Conservation (phyloP, 2,329 filamentous ascomycete genomes). For the Sporothrix luriei region DNA sequence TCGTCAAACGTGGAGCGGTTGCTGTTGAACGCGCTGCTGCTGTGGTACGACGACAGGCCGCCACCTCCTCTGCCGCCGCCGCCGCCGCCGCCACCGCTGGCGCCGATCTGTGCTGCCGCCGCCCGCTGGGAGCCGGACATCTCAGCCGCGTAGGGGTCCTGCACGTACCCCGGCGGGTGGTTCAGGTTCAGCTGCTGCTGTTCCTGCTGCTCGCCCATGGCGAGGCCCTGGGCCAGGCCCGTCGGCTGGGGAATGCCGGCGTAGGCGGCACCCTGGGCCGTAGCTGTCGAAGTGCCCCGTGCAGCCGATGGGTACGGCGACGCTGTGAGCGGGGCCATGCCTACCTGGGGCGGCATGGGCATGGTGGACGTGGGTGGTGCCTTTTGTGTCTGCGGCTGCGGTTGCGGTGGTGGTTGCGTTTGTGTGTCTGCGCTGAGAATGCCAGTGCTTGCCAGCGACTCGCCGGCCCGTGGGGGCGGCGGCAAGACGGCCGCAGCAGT, state of each 20-base stretch:
- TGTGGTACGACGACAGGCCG: background rate
- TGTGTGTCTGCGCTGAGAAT: background rate
- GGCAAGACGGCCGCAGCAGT: slow-evolving; percentile 35
- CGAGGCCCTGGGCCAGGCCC: slow-evolving; percentile 32
- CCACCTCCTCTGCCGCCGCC: background rate
- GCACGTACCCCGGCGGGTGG: slow-evolving; percentile 60
- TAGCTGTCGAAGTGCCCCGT: slow-evolving; percentile 52
- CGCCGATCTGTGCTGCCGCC: slow-evolving; percentile 35
- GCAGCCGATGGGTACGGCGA: slow-evolving; percentile 47
- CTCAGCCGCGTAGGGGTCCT: slow-evolving; percentile 57
- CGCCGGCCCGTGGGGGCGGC: slow-evolving; percentile 37
- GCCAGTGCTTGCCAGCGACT: slow-evolving; percentile 36
- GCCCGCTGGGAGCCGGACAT: slow-evolving; percentile 53
- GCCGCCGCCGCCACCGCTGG: background rate
- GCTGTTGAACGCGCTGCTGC: slow-evolving; percentile 15
- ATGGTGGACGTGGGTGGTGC: slow-evolving; percentile 38
- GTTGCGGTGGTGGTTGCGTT: too few relatives aligned
- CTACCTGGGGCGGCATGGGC: slow-evolving; percentile 52
- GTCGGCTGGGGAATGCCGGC: slow-evolving; percentile 35
- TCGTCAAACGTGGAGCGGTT: slow-evolving; percentile 27
- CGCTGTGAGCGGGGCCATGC: slow-evolving; percentile 51
- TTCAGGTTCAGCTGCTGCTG: slow-evolving; percentile 39
- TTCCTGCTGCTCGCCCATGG: slow-evolving; percentile 9
- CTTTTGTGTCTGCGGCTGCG: too few relatives aligned
- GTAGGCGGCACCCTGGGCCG: background rate